These are phyloP conservation scores for Marchantia paleacea DNA, from an alignment of 225 moss, liverwort and hornwort genomes.

Conservation along the genomic window DNA sequence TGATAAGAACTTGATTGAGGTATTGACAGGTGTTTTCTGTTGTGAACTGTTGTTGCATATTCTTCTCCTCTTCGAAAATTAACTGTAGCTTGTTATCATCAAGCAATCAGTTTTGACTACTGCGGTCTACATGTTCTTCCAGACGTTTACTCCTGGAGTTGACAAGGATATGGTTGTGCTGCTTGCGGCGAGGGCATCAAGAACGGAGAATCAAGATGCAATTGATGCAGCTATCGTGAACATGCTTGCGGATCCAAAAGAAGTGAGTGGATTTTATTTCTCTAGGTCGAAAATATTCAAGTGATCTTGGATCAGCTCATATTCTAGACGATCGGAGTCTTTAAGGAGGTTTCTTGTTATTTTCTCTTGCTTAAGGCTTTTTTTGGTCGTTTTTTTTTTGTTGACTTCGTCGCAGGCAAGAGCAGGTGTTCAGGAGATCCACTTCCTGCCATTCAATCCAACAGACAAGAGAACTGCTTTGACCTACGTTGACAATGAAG, in stretches of 20 bases:
- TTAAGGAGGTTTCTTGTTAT: not conserved
- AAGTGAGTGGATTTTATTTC: conserved; percentile 13
- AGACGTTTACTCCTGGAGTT: conserved; percentile 25
- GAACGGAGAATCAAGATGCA: conserved; percentile 28
- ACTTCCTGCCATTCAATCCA: conserved; percentile 30
- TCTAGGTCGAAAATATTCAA: not conserved
- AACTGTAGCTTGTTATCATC: not conserved
- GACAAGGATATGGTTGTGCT: conserved; percentile 31
- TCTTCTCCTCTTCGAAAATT: not conserved
- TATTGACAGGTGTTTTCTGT: not conserved
- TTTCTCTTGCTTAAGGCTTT: not conserved
- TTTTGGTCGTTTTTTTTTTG: not conserved
- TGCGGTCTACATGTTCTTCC: not conserved
- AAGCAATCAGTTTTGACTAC: not conserved
- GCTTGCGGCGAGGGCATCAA: conserved; percentile 29
- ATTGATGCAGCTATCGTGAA: conserved; percentile 31
- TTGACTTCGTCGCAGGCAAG: conserved; percentile 4
- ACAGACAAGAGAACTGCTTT: conserved; percentile 78
- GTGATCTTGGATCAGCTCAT: not conserved
- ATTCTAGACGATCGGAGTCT: too few species aligned
- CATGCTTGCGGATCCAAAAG: conserved; percentile 30
- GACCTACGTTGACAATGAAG: conserved; percentile 52
- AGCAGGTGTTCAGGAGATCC: conserved; percentile 22
- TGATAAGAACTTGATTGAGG: conserved; percentile 25
- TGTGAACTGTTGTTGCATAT: not conserved